phyloP scores from a whole-genome alignment of 768 basidiomycete species.

The Suillus subaureus region DNA sequence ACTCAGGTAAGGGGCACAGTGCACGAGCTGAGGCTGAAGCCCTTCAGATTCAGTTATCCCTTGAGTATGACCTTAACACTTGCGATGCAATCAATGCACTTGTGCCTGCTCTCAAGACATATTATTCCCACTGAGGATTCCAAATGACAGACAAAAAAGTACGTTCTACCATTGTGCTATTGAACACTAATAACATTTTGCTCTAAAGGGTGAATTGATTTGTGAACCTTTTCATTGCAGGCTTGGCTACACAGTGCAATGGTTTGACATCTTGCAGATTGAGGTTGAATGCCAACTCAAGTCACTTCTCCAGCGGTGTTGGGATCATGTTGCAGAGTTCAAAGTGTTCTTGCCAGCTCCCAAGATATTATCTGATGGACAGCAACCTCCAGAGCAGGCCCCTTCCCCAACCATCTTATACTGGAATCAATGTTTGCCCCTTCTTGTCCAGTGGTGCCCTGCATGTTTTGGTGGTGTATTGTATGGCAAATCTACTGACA shows the following conservation, averaged over 20 bases:
- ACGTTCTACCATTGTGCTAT: not conserved
- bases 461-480: conserved; percentile 29
- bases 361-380: not conserved
- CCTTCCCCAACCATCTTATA: not conserved
- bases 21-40: too few relatives aligned
- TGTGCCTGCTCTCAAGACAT: not conserved
- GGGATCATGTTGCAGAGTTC: not conserved
- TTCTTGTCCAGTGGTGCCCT: conserved; percentile 28
- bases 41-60: too few relatives aligned
- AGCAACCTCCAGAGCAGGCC: not conserved
- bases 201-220: conserved; percentile 28
- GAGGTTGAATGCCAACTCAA: conserved; percentile 20
- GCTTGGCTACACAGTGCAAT: conserved; percentile 28
- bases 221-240: conserved; percentile 35
- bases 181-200: conserved; percentile 12
- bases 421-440: not conserved
- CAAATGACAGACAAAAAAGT: conserved; percentile 2
- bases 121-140: conserved; percentile 18
- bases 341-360: not conserved
- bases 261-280: conserved; percentile 27
- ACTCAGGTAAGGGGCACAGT: too few relatives aligned
- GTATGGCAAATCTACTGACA: conserved; percentile 13
- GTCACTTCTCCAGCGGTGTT: conserved; percentile 9
- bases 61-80: too few relatives aligned
- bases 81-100: conserved; percentile 30